Evolutionary conservation across 2,329 filamentous ascomycete species (phyloP).

Genomic region (Diaporthe nobilis): DNA sequence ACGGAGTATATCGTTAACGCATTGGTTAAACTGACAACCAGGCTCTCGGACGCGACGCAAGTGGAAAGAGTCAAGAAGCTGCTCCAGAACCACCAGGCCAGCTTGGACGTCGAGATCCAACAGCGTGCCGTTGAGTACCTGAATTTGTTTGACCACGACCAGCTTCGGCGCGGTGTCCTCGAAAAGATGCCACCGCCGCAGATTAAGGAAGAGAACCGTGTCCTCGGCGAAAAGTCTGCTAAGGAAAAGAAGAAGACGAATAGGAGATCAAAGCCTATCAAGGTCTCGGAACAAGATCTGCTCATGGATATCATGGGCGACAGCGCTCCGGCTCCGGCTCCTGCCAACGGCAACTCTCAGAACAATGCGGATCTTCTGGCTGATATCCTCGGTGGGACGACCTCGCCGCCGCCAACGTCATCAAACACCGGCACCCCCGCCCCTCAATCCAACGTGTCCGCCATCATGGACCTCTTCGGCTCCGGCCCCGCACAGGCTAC

Average conservation of each 20-base stretch:
- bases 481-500: slow-evolving; percentile 56
- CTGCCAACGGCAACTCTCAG: slow-evolving; percentile 67
- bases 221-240: slow-evolving; percentile 80
- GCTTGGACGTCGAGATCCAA: slow-evolving; percentile 94
- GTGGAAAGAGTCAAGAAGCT: slow-evolving; percentile 87
- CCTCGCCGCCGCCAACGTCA: slow-evolving; percentile 61
- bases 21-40: slow-evolving; percentile 93
- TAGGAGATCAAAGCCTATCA: slow-evolving; percentile 81
- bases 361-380: slow-evolving; percentile 90
- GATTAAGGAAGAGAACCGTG: slow-evolving; percentile 94
- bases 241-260: slow-evolving; percentile 78
- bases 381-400: slow-evolving; percentile 86
- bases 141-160: slow-evolving; percentile 92
- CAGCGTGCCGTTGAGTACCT: slow-evolving; percentile 95
- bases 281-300: slow-evolving; percentile 91
- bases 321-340: slow-evolving; percentile 68
- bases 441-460: slow-evolving; percentile 70
- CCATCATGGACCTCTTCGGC: slow-evolving; percentile 93
- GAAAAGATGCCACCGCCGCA: slow-evolving; percentile 99
- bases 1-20: slow-evolving; percentile 97
- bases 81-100: slow-evolving; percentile 83
- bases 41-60: slow-evolving; percentile 86
- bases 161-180: slow-evolving; percentile 88
- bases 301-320: slow-evolving; percentile 94
- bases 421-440: slow-evolving; percentile 63